These are phyloP conservation scores for Eudorina sp. DNA, from an alignment of 139 green algal species.

Conservation along the genomic window DNA sequence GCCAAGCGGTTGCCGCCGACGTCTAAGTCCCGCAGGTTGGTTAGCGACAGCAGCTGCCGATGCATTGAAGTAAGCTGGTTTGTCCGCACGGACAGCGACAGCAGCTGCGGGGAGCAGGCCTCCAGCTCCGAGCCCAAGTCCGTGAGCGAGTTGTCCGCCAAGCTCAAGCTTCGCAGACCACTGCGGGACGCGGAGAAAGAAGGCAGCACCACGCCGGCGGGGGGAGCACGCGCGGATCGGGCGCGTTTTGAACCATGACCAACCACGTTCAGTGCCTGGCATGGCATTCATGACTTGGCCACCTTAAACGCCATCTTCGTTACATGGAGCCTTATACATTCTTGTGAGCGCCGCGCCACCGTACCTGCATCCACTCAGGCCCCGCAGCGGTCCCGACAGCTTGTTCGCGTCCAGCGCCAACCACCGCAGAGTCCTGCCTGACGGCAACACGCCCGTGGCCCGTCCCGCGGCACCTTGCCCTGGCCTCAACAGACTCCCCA, in stretches of 20 bases:
- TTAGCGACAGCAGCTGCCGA: not conserved
- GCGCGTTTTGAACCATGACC: no score
- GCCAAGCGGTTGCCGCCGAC: conserved; percentile 29
- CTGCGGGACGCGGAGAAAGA: not conserved
- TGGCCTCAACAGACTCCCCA: not conserved
- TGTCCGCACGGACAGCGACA: not conserved
- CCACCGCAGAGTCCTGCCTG: not conserved
- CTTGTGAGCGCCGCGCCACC: no score
- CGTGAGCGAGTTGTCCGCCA: conserved; percentile 26
- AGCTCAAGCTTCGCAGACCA: not conserved
- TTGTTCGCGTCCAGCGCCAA: conserved; percentile 23
- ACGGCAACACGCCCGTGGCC: not conserved
- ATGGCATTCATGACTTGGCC: no score
- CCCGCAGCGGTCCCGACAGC: not conserved
- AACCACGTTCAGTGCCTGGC: no score
- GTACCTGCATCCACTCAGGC: conserved; percentile 26
- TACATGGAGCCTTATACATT: no score
- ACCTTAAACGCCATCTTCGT: no score
- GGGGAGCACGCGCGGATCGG: no score
- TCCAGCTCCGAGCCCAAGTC: not conserved
- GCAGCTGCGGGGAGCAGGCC: not conserved
- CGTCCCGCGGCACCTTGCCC: not conserved
- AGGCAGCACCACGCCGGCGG: no score
- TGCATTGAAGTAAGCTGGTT: conserved; percentile 19
- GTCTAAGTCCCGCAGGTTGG: conserved; percentile 2